A percentile compares a stretch with the other conserved stretches of the same genome.
These are phyloP conservation scores for Amoebophrya sp. DNA, from an alignment of 169 alveolate genomes.

Conservation along the genomic window DNA sequence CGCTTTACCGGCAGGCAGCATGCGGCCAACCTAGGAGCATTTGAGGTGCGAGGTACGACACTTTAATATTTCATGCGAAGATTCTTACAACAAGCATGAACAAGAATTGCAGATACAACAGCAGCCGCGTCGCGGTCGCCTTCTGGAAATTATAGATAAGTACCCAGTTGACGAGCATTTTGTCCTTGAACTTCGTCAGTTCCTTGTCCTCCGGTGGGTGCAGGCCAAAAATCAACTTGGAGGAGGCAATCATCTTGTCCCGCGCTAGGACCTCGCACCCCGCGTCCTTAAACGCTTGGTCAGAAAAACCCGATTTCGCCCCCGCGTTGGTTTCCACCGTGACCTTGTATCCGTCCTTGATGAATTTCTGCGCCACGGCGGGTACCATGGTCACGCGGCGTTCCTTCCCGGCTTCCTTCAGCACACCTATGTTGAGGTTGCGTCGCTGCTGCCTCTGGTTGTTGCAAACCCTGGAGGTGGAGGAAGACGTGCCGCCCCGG, in stretches of 20 bases:
- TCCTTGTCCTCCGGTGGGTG: conserved; percentile 7
- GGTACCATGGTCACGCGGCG: conserved; percentile 20
- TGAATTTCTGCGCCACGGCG: conserved; percentile 4
- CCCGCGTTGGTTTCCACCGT: neutral
- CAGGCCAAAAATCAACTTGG: neutral
- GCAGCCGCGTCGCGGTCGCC: too few species aligned
- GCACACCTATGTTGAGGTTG: neutral
- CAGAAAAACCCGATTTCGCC: neutral
- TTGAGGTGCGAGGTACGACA: too few species aligned
- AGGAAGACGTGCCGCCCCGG: too few species aligned
- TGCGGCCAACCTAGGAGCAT: conserved; percentile 8
- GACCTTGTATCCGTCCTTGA: neutral
- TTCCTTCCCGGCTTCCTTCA: neutral
- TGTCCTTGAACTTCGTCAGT: neutral
- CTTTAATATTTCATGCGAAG: too few species aligned
- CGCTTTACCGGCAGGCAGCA: neutral
- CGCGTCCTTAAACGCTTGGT: neutral
- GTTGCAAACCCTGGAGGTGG: too few species aligned
- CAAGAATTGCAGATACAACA: too few species aligned
- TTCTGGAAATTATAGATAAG: too few species aligned
- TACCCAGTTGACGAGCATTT: conserved; percentile 1
- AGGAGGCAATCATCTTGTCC: neutral
- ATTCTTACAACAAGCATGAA: too few species aligned
- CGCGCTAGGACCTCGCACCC: neutral
- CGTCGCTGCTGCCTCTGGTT: conserved; percentile 1